A percentile compares a stretch with the other conserved stretches of the same genome.
These are phyloP conservation scores for Talaromyces adpressus DNA, from an alignment of 495 filamentous ascomycete species.

Conservation along the genomic window DNA sequence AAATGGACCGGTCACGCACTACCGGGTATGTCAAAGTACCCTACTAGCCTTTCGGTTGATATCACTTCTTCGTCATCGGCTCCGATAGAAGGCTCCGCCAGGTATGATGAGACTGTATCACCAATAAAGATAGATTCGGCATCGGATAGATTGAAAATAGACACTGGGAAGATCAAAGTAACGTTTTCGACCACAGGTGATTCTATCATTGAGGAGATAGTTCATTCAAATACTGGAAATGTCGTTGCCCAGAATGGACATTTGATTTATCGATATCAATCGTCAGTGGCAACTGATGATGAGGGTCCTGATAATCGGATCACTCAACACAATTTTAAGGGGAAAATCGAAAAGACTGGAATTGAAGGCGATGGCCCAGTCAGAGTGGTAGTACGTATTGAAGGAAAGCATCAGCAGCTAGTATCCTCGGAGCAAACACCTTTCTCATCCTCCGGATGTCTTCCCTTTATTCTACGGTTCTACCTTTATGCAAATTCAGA, in stretches of 20 bases:
- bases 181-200: slow-evolving; percentile 28
- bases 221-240: slow-evolving; percentile 23
- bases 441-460: slow-evolving; percentile 15
- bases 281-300: slow-evolving; percentile 21
- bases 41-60: slow-evolving; percentile 4
- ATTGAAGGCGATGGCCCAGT: slow-evolving; percentile 12
- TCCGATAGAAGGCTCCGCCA: not conserved
- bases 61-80: not conserved
- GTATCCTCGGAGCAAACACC: not conserved
- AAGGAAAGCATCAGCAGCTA: slow-evolving; percentile 10
- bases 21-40: slow-evolving; percentile 7
- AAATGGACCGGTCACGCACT: slow-evolving; percentile 43
- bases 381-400: slow-evolving; percentile 30
- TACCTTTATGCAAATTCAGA: slow-evolving; percentile 37
- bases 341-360: not conserved
- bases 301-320: not conserved
- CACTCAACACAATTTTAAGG: not conserved
- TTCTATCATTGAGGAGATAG: slow-evolving; percentile 24
- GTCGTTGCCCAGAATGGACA: slow-evolving; percentile 32
- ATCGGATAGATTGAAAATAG: slow-evolving; percentile 9
- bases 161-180: slow-evolving; percentile 31
- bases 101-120: not conserved
- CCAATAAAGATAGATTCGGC: not conserved
- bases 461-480: slow-evolving; percentile 35
- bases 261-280: slow-evolving; percentile 30